Evolutionary conservation across 441 rosid species (phyloP).

Genomic region (Populus tomentosa): DNA sequence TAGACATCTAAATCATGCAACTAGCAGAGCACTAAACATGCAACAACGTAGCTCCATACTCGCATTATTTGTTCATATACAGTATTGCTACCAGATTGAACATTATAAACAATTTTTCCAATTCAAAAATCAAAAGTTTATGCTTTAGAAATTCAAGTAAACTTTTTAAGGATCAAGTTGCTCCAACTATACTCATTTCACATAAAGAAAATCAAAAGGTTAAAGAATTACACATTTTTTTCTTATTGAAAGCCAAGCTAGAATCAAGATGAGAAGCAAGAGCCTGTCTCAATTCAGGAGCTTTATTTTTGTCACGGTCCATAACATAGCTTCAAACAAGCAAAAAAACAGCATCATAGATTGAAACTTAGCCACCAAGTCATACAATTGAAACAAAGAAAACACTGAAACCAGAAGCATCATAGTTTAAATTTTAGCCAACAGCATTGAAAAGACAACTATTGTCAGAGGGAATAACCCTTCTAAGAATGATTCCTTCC

Average conservation of each 20-base stretch:
- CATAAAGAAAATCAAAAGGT: not conserved
- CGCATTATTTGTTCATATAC: not conserved
- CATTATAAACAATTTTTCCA: not conserved
- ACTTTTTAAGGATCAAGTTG: not conserved
- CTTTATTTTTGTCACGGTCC: constrained; percentile 74
- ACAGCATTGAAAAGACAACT: constrained; percentile 95
- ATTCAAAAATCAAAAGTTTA: not conserved
- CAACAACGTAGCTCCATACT: not conserved
- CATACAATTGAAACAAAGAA: constrained; percentile 4
- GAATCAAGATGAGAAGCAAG: constrained; percentile 18
- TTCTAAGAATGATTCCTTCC: constrained; percentile 78
- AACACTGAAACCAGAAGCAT: not conserved
- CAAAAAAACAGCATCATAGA: not conserved
- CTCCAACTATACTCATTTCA: not conserved
- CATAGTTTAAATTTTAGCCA: constrained; percentile 41
- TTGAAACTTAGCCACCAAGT: constrained; percentile 4
- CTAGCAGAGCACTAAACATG: not conserved
- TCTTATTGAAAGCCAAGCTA: not conserved
- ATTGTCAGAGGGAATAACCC: constrained; percentile 94
- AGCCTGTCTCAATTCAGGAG: constrained; percentile 82
- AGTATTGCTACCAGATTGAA: not conserved
- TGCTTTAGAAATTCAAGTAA: not conserved
- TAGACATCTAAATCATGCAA: not conserved
- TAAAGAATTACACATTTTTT: not conserved
- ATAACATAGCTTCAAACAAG: constrained; percentile 61